Evolutionary conservation across 805 yeast species (phyloP).

Genomic region (Barnettozyma populi): DNA sequence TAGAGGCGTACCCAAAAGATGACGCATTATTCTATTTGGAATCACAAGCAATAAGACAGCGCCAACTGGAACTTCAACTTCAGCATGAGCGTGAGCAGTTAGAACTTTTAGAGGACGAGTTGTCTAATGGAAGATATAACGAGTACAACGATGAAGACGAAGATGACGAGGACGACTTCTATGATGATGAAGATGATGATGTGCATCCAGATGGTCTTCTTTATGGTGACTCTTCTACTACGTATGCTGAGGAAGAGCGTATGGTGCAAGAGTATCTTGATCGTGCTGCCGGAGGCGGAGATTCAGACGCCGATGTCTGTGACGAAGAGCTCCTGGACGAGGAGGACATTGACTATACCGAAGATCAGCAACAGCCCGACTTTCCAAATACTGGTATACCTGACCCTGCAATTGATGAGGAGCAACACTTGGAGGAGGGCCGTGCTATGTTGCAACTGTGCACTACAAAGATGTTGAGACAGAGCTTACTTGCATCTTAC

Average conservation of each 20-base stretch:
- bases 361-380: slow-evolving; percentile 16
- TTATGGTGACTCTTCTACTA: neutral
- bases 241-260: slow-evolving; percentile 24
- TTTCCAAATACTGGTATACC: slow-evolving; percentile 23
- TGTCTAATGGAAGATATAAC: neutral
- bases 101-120: slow-evolving; percentile 4
- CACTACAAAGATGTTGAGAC: slow-evolving; percentile 72
- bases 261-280: slow-evolving; percentile 13
- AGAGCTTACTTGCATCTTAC: slow-evolving; percentile 67
- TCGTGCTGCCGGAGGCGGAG: slow-evolving; percentile 10
- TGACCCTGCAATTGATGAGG: slow-evolving; percentile 44
- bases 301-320: slow-evolving; percentile 15
- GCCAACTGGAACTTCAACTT: slow-evolving; percentile 3
- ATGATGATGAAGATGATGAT: slow-evolving; percentile 12
- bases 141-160: neutral
- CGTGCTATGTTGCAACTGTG: slow-evolving; percentile 75
- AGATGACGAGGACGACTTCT: neutral
- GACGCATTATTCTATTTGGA: neutral
- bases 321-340: slow-evolving; percentile 8
- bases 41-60: slow-evolving; percentile 3
- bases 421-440: slow-evolving; percentile 68
- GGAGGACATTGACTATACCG: slow-evolving; percentile 14
- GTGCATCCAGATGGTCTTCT: slow-evolving; percentile 24
- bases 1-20: neutral
- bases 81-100: slow-evolving; percentile 7